These are phyloP conservation scores for Gentiana macrophylla DNA, from an alignment of 257 asterid genomes.

Conservation along the genomic window DNA sequence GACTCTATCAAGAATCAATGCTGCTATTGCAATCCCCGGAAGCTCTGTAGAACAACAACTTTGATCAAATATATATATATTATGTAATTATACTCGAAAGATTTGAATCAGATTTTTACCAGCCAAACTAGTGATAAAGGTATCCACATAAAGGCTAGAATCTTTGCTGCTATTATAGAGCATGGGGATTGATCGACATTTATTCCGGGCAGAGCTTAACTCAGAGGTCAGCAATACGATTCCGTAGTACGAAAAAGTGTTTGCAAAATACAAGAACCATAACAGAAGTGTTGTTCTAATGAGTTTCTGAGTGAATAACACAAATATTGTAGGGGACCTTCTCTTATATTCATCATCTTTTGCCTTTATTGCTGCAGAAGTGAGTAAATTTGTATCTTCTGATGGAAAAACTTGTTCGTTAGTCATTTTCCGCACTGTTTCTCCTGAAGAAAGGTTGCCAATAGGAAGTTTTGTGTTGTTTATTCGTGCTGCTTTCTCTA, in stretches of 20 bases:
- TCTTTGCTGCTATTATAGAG: conserved; percentile 25
- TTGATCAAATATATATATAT: conserved; percentile 8
- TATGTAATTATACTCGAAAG: not conserved
- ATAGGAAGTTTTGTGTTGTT: conserved; percentile 25
- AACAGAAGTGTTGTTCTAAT: too few relatives aligned
- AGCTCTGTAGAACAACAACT: conserved; percentile 33
- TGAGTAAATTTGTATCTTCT: conserved; percentile 39
- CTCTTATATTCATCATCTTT: too few relatives aligned
- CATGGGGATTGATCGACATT: conserved; percentile 19
- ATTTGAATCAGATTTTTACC: conserved; percentile 22
- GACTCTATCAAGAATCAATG: conserved; percentile 53
- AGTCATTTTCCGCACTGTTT: not conserved
- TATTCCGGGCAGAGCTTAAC: conserved; percentile 36
- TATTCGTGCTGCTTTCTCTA: conserved; percentile 24
- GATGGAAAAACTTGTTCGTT: conserved; percentile 16
- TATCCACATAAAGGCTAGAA: conserved; percentile 41
- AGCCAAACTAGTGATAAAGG: conserved; percentile 64
- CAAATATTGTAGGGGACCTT: too few relatives aligned
- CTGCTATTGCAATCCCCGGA: conserved; percentile 58
- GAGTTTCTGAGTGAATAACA: too few relatives aligned
- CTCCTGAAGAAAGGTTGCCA: conserved; percentile 22
- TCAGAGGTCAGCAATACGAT: conserved; percentile 69
- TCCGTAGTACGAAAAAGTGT: conserved; percentile 68
- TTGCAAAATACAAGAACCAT: too few relatives aligned
- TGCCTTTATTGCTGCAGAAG: conserved; percentile 26